Evolutionary conservation across 2,329 filamentous ascomycete genomes (phyloP), one percentile per base, ranked within the genome.

Genomic region (Scedosporium apiospermum): DNA sequence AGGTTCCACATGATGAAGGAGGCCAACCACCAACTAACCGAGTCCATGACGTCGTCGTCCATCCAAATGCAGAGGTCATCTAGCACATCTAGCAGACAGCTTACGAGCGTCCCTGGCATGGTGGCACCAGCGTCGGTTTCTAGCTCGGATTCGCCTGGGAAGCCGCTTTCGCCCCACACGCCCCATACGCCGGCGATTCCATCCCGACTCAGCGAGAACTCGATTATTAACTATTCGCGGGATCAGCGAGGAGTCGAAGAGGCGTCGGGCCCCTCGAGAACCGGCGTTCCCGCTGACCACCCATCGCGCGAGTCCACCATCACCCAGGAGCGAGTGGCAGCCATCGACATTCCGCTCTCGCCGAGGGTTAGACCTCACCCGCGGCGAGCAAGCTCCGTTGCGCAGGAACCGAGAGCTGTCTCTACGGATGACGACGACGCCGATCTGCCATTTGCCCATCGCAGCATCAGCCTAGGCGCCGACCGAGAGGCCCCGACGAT

Each of bases 161-260:
- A 96, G 69, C 91, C 92, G 0, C 83, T 96, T 18, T 96, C 91
- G 2, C 92, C 90, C 9, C 91, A 93, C 70, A 96, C 91, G 0
- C 91, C 93, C 1, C 93, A 98, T 70, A 96, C 92, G 0, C 95
- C 95, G 3, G 92, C 93, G 10, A 91, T 98, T 30, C 93, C 93
- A 21, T 97, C 93, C 6, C 85, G 95, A n/a, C 78, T 99, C 23
- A 96, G 91, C 70, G 91, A 95, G 65, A 93, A 96, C 70, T 95
- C 90, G 60, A 91, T 95, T 23, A 58, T 58, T 27, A 34, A 38
- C 55, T 58, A 58, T n/a, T 16, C 55, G 55, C 26, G 55, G 14
- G 55, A 55, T 27, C 51, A 55, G 18, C 51, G 51, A 55, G 51
- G 51, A 12, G 51, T 27, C 23, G 18, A 55, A 14, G 51, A 55